Evolutionary conservation across 345 rosid genomes (phyloP).

Genomic region (Moringa oleifera): DNA sequence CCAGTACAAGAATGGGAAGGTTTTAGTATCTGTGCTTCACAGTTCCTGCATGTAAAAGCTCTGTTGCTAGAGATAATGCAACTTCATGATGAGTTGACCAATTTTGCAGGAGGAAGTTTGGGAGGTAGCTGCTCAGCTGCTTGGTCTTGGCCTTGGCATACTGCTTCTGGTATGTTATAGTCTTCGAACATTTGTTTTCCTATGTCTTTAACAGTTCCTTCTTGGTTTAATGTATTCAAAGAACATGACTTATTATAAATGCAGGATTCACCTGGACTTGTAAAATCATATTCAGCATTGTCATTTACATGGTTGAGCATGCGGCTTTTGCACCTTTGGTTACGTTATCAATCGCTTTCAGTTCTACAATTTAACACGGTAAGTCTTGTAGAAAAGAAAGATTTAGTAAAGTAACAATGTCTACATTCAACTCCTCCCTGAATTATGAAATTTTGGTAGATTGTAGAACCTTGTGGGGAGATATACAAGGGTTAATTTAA

Average conservation of each 20-base stretch:
- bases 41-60: background rate
- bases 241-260: constrained; percentile 18
- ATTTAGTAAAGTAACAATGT: too few species aligned
- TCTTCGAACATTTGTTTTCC: background rate
- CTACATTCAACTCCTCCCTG: constrained; percentile 7
- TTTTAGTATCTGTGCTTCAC: background rate
- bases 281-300: constrained; percentile 58
- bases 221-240: constrained; percentile 13
- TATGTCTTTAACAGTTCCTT: background rate
- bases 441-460: background rate
- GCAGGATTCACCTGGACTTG: constrained; percentile 89
- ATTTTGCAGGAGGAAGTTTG: constrained; percentile 90
- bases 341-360: constrained; percentile 77
- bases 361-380: constrained; percentile 71
- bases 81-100: constrained; percentile 6
- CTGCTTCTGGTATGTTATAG: constrained; percentile 58
- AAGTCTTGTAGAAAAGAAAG: too few species aligned
- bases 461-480: background rate
- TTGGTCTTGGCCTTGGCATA: constrained; percentile 86
- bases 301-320: constrained; percentile 67
- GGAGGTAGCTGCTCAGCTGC: constrained; percentile 95
- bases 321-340: constrained; percentile 85
- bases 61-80: constrained; percentile 1
- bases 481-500: too few species aligned
- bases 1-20: background rate